A percentile compares a stretch with the other conserved stretches of the same genome.
Evolutionary conservation across 805 yeast genomes (phyloP).

Genomic region (Saccharomycopsis javanensis): DNA sequence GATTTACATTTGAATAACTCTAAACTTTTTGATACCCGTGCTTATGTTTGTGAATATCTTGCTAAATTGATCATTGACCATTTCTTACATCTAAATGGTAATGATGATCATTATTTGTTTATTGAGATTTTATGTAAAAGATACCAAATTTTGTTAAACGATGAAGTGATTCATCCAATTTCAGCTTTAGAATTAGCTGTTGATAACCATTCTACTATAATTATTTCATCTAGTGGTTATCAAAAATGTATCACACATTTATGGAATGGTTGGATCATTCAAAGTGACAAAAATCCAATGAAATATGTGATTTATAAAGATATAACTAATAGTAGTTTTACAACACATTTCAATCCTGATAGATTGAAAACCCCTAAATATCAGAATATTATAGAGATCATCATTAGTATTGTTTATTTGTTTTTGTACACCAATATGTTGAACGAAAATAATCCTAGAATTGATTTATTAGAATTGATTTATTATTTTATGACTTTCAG

Average conservation of each 20-base stretch:
- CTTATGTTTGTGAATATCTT: slow-evolving; percentile 61
- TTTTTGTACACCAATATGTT: slow-evolving; percentile 47
- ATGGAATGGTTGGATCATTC: slow-evolving; percentile 91
- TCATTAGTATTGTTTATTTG: slow-evolving; percentile 55
- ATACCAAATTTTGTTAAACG: slow-evolving; percentile 55
- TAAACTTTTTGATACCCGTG: slow-evolving; percentile 49
- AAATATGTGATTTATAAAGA: slow-evolving; percentile 58
- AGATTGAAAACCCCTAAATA: slow-evolving; percentile 78
- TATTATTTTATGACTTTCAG: slow-evolving; percentile 63
- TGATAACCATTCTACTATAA: slow-evolving; percentile 69
- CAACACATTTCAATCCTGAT: slow-evolving; percentile 68
- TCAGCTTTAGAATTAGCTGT: slow-evolving; percentile 79
- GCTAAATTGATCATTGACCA: slow-evolving; percentile 61
- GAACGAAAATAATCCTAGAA: slow-evolving; percentile 21
- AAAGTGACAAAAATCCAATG: slow-evolving; percentile 57
- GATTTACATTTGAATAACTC: slow-evolving; percentile 56
- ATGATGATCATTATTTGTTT: slow-evolving; percentile 51
- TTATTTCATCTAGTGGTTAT: slow-evolving; percentile 72
- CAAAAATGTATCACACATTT: slow-evolving; percentile 83
- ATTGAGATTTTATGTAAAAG: slow-evolving; percentile 71
- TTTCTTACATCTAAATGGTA: slow-evolving; percentile 27
- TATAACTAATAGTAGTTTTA: slow-evolving; percentile 42
- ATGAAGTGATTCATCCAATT: slow-evolving; percentile 51
- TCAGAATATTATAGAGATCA: slow-evolving; percentile 65
- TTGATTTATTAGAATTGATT: slow-evolving; percentile 40